phyloP scores from a whole-genome alignment of 2,329 filamentous ascomycete genomes.

The Cercospora nicotianae region DNA sequence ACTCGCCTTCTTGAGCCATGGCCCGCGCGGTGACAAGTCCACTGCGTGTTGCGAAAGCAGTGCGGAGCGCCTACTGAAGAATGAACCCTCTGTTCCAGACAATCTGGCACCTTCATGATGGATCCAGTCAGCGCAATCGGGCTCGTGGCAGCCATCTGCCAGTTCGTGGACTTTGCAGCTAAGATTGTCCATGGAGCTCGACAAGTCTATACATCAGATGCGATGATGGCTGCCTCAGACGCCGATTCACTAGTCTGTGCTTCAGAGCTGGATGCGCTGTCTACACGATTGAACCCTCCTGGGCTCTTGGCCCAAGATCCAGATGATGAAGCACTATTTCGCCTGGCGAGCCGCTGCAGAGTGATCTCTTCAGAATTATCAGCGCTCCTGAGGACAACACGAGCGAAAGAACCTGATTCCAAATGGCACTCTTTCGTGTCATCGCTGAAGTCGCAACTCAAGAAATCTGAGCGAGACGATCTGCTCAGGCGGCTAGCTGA shows the following conservation, averaged over 20 bases:
- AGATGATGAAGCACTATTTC: background rate
- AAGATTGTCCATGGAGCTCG: background rate
- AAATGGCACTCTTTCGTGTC: background rate
- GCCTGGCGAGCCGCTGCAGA: background rate
- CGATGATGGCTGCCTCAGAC: background rate
- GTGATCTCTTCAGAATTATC: background rate
- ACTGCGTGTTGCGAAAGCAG: background rate
- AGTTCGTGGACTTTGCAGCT: background rate
- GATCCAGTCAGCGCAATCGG: background rate
- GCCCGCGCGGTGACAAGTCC: background rate
- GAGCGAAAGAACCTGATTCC: background rate
- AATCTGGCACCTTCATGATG: background rate
- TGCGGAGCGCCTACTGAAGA: background rate
- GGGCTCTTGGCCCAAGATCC: background rate
- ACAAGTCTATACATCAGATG: background rate
- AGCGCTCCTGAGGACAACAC: background rate
- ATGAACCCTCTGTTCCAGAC: too few species aligned
- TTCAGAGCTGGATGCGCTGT: background rate
- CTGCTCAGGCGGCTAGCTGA: background rate
- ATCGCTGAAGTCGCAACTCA: background rate
- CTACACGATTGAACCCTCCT: background rate
- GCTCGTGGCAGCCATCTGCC: background rate
- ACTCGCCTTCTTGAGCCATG: background rate
- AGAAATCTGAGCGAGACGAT: background rate
- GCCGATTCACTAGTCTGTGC: background rate